phyloP scores from a whole-genome alignment of 2,329 filamentous ascomycete genomes.

The Alternaria sp. region DNA sequence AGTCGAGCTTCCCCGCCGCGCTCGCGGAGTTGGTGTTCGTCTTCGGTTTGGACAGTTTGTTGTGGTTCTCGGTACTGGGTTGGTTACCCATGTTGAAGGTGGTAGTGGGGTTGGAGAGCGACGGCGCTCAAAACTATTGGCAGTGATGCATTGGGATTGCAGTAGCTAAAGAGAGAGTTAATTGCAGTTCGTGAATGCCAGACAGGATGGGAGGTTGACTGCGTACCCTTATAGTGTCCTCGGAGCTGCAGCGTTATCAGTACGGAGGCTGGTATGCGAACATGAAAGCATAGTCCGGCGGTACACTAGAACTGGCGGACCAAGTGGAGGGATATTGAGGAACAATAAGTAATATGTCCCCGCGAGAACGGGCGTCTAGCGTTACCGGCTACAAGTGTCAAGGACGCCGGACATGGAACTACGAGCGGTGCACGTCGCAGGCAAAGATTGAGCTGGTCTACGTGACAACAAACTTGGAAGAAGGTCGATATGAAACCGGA shows the following conservation, averaged over 20 bases:
- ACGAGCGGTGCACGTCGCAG: conserved; percentile 29
- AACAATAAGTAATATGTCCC: conserved; percentile 18
- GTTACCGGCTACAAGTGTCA: conserved; percentile 20
- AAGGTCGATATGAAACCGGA: conserved; percentile 41
- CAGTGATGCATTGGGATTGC: conserved; percentile 21
- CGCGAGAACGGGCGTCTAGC: conserved; percentile 23
- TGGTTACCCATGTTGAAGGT: conserved; percentile 41
- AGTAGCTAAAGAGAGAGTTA: conserved; percentile 12
- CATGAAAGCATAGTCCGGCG: conserved; percentile 15
- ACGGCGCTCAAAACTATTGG: conserved; percentile 21
- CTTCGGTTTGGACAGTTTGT: conserved; percentile 46
- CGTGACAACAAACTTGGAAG: conserved; percentile 47
- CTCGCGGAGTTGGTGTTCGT: conserved; percentile 43
- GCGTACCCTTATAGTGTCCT: conserved; percentile 21
- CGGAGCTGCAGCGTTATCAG: conserved; percentile 9
- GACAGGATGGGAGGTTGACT: conserved; percentile 9
- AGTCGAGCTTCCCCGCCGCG: conserved; percentile 24
- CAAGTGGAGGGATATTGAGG: conserved; percentile 16
- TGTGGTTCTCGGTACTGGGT: conserved; percentile 31
- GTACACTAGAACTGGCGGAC: conserved; percentile 16
- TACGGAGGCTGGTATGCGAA: conserved; percentile 27
- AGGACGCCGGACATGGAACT: conserved; percentile 20
- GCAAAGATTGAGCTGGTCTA: conserved; percentile 23
- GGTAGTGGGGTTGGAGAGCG: conserved; percentile 25
- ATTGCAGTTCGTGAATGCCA: conserved; percentile 16